Conservation (phyloP, 805 yeast species). For the Kluyveromyces nonfermentans region DNA sequence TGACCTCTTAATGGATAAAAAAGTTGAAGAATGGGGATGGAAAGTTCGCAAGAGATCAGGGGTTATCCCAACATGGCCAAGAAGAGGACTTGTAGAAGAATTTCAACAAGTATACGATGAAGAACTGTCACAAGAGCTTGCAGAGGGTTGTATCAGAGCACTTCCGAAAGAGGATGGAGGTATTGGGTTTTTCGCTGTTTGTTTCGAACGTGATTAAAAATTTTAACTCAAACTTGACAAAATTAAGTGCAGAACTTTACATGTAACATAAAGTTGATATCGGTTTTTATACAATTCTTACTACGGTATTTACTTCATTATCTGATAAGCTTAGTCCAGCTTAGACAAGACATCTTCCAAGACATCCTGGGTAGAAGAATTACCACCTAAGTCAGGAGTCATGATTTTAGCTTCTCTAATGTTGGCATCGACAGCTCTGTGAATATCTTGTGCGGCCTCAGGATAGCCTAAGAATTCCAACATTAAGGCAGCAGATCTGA, state of each 20-base stretch:
- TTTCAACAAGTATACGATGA: constrained; percentile 42
- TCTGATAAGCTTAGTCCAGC: constrained; percentile 12
- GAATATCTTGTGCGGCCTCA: constrained; percentile 83
- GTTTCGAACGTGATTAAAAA: constrained; percentile 43
- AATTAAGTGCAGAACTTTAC: not conserved
- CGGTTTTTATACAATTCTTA: not conserved
- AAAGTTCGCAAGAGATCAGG: constrained; percentile 42
- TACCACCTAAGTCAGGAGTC: constrained; percentile 96
- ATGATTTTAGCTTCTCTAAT: constrained; percentile 61
- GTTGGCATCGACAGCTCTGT: constrained; percentile 91
- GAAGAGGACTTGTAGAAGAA: constrained; percentile 72
- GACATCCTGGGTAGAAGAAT: constrained; percentile 78
- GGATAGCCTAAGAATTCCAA: constrained; percentile 91
- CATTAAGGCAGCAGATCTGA: constrained; percentile 95
- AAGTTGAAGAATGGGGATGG: constrained; percentile 70
- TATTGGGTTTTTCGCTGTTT: constrained; percentile 96
- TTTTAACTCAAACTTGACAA: not conserved
- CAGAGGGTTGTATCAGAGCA: constrained; percentile 82
- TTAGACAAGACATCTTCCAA: constrained; percentile 61
- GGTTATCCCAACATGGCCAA: constrained; percentile 79
- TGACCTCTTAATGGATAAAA: constrained; percentile 58
- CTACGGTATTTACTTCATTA: not conserved
- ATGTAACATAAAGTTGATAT: constrained; percentile 1
- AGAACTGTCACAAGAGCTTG: constrained; percentile 43
- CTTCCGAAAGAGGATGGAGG: constrained; percentile 90